phyloP scores from a whole-genome alignment of 805 yeast genomes.

The Hemisphaericaspora nanyangensis region DNA sequence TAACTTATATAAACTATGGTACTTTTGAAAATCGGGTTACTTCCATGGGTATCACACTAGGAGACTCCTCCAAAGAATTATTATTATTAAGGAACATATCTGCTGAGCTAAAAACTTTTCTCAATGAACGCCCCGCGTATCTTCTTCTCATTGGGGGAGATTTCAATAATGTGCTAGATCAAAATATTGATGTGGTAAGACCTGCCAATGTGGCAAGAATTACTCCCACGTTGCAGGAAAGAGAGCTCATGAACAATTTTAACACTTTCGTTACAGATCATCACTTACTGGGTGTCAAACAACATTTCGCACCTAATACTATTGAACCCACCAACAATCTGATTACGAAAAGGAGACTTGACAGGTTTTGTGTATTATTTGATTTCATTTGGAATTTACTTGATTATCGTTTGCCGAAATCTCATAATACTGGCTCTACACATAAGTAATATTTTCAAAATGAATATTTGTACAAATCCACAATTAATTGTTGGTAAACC shows the following conservation, averaged over 20 bases:
- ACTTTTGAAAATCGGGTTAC: too few species aligned
- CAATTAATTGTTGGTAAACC: neutral
- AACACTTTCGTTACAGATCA: too few species aligned
- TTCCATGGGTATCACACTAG: too few species aligned
- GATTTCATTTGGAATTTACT: neutral
- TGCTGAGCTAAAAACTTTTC: too few species aligned
- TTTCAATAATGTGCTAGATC: neutral
- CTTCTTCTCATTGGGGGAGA: neutral
- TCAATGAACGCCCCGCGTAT: too few species aligned
- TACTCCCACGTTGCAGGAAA: too few species aligned
- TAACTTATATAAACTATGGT: too few species aligned
- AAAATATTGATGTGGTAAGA: neutral
- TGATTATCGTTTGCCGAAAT: neutral
- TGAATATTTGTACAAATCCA: neutral
- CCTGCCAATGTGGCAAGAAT: too few species aligned
- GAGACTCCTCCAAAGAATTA: too few species aligned
- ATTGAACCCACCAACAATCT: neutral
- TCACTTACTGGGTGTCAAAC: too few species aligned
- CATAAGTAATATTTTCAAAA: neutral
- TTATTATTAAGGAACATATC: too few species aligned
- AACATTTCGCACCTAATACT: neutral
- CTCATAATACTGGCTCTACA: neutral
- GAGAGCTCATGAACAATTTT: too few species aligned
- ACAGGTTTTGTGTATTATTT: neutral
- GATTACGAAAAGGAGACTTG: neutral